These are phyloP conservation scores for Cercospora janseana DNA, from an alignment of 2,329 filamentous ascomycete species.

Conservation along the genomic window DNA sequence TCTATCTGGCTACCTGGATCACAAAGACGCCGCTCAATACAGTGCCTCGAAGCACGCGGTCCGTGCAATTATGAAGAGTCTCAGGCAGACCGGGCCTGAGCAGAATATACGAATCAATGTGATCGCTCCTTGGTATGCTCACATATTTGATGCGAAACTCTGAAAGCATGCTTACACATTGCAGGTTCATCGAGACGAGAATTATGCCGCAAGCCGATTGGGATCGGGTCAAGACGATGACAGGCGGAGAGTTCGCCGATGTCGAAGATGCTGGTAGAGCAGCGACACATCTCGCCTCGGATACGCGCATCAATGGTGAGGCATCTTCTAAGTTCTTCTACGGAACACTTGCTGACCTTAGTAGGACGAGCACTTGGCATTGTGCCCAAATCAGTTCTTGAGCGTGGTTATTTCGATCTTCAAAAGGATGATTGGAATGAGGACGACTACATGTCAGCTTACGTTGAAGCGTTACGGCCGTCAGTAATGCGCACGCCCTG, in stretches of 20 bases:
- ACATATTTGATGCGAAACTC: neutral
- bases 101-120: constrained; percentile 51
- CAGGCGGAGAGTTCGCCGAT: constrained; percentile 26
- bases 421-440: constrained; percentile 17
- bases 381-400: constrained; percentile 18
- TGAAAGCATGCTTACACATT: neutral
- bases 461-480: too few relatives aligned
- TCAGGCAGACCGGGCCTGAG: constrained; percentile 40
- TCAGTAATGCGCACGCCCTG: too few relatives aligned
- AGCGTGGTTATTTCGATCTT: constrained; percentile 14
- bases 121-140: constrained; percentile 31
- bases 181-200: constrained; percentile 30
- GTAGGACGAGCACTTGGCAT: constrained; percentile 28
- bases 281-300: constrained; percentile 27
- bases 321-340: too few relatives aligned
- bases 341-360: constrained; percentile 10
- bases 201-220: constrained; percentile 27
- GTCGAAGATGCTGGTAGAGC: constrained; percentile 29
- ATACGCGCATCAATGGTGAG: constrained; percentile 28
- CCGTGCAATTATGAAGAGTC: constrained; percentile 44
- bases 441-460: constrained; percentile 8
- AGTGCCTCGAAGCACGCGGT: constrained; percentile 42
- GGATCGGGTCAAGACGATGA: constrained; percentile 15
- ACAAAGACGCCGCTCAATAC: constrained; percentile 43
- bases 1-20: constrained; percentile 51